Percentiles rank a stretch among this genome's conserved stretches.
Conservation (phyloP, 78 protist species). For the Capsaspora owczarzaki region DNA sequence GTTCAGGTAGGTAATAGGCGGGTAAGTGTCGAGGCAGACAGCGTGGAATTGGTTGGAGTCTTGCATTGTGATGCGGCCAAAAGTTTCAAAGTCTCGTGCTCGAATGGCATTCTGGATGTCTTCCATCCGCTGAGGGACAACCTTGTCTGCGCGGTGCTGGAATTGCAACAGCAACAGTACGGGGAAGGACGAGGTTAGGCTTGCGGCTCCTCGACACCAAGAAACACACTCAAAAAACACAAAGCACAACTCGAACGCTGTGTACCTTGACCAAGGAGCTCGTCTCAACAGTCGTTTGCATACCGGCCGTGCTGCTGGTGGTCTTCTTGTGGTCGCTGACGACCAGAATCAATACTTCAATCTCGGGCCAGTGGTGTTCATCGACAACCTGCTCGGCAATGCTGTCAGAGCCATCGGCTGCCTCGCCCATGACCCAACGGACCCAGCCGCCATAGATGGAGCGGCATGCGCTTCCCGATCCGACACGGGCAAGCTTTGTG, state of each 20-base stretch:
- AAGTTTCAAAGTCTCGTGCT: conserved; percentile 58
- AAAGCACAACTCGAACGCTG: not conserved
- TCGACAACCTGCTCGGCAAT: conserved; percentile 44
- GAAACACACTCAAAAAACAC: not conserved
- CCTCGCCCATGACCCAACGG: conserved; percentile 80
- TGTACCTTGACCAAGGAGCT: conserved; percentile 35
- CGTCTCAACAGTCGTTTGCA: conserved; percentile 81
- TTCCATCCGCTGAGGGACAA: conserved; percentile 69
- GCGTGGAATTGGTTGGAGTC: conserved; percentile 81
- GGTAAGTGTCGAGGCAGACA: conserved; percentile 79
- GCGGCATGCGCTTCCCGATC: conserved; percentile 97
- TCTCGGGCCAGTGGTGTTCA: conserved; percentile 85
- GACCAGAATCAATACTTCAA: conserved; percentile 76
- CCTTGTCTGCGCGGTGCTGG: conserved; percentile 24
- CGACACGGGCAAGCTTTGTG: conserved; percentile 40
- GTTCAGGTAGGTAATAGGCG: conserved; percentile 90
- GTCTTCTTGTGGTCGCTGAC: conserved; percentile 82
- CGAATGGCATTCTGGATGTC: conserved; percentile 61
- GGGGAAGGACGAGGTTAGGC: too few relatives aligned
- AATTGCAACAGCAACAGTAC: not conserved
- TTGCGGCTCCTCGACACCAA: too few relatives aligned
- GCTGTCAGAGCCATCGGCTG: conserved; percentile 61
- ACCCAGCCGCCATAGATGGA: conserved; percentile 93
- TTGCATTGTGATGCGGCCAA: conserved; percentile 85
- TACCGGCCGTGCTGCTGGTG: conserved; percentile 84